Conservation (phyloP, 805 yeast genomes). For the Pichia exigua region DNA sequence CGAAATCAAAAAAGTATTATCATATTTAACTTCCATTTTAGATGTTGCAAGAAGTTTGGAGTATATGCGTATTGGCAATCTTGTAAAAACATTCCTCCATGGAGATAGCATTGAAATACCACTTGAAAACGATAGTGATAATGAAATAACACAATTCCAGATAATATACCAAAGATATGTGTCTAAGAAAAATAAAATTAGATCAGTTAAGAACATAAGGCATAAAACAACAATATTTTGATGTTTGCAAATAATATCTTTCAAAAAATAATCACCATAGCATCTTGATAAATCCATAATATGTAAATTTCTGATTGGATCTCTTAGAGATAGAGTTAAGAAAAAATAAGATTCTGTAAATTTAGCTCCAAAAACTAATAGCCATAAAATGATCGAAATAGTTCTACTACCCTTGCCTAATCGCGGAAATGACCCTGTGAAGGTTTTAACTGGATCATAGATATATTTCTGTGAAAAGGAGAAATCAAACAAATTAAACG, state of each 20-base stretch:
- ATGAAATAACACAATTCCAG: constrained; percentile 46
- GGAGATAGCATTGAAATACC: constrained; percentile 52
- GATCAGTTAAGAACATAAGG: constrained; percentile 37
- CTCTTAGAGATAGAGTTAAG: constrained; percentile 44
- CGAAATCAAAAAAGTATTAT: constrained; percentile 33
- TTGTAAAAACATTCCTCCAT: constrained; percentile 47
- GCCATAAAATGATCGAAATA: constrained; percentile 41
- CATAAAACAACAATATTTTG: constrained; percentile 36
- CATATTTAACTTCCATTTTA: constrained; percentile 38
- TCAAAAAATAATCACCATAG: constrained; percentile 34
- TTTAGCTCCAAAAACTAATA: constrained; percentile 39
- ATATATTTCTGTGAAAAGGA: constrained; percentile 18
- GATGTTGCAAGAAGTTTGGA: constrained; percentile 39
- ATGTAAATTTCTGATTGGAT: constrained; percentile 42
- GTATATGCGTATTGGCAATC: constrained; percentile 43
- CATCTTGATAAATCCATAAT: constrained; percentile 37
- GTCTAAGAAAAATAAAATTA: constrained; percentile 45
- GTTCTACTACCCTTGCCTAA: constrained; percentile 31
- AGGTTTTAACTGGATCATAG: constrained; percentile 31
- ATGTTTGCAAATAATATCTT: constrained; percentile 33
- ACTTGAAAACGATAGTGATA: constrained; percentile 40
- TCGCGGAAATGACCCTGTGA: constrained; percentile 37
- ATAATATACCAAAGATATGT: constrained; percentile 53
- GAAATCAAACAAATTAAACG: constrained; percentile 26
- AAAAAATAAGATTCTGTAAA: constrained; percentile 47